These are phyloP conservation scores for Vaccinium corymbosum DNA, from an alignment of 148 eudicot genomes.

Conservation along the genomic window DNA sequence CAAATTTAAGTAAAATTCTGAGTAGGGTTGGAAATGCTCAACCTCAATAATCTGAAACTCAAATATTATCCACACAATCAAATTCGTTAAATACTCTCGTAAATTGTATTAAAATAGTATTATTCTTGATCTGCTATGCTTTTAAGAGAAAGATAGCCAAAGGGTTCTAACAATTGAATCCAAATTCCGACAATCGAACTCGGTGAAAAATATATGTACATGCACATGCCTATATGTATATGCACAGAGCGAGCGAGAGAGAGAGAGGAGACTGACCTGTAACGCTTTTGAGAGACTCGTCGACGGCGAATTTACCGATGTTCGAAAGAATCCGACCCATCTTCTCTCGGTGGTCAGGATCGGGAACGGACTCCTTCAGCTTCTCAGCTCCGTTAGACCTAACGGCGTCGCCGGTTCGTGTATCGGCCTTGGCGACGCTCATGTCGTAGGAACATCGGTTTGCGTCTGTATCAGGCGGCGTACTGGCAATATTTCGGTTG, in stretches of 20 bases:
- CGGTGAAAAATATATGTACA: neutral
- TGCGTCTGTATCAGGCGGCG: neutral
- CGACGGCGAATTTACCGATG: slow-evolving; percentile 31
- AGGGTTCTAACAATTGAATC: neutral
- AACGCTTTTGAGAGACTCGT: slow-evolving; percentile 36
- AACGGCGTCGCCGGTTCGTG: slow-evolving; percentile 13
- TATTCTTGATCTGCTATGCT: neutral
- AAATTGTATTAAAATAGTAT: no score
- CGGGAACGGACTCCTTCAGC: slow-evolving; percentile 8
- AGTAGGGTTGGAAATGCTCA: neutral
- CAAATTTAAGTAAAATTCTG: neutral
- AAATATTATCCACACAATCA: neutral
- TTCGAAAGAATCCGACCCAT: slow-evolving; percentile 20
- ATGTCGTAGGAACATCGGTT: neutral
- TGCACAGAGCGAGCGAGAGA: neutral
- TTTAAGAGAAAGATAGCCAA: neutral
- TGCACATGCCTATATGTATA: neutral
- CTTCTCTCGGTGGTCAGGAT: slow-evolving; percentile 21
- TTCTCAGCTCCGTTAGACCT: slow-evolving; percentile 13
- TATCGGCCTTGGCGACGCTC: slow-evolving; percentile 1
- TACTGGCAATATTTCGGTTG: neutral
- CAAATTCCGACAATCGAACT: neutral
- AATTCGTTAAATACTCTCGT: no score
- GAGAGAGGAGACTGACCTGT: slow-evolving; percentile 16
- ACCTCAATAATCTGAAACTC: neutral